Percentiles rank a stretch among this genome's conserved stretches.
Evolutionary conservation across 805 yeast species (phyloP).

Genomic region (Yamadazyma akitaensis): DNA sequence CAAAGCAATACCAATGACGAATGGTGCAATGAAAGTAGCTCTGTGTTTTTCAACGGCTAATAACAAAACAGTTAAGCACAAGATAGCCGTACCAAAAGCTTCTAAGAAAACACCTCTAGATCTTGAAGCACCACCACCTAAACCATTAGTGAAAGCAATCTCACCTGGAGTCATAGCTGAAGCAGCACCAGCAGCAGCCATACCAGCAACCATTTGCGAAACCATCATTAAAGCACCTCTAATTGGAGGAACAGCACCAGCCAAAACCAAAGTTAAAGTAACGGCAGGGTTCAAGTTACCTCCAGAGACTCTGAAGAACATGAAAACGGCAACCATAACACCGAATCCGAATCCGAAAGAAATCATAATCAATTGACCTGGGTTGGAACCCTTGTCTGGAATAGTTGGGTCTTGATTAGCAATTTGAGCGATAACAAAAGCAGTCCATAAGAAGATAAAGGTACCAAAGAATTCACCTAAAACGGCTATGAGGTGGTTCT

Average conservation of each 20-base stretch:
- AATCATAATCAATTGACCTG: conserved; percentile 72
- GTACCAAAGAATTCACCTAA: conserved; percentile 86
- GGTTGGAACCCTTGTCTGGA: conserved; percentile 47
- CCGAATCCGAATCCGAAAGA: conserved; percentile 85
- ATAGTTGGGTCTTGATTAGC: conserved; percentile 59
- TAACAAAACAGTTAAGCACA: conserved; percentile 75
- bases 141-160: conserved; percentile 63
- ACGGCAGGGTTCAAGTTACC: conserved; percentile 92
- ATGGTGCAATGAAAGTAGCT: conserved; percentile 76
- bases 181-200: conserved; percentile 91
- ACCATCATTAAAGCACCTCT: conserved; percentile 65
- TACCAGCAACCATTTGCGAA: conserved; percentile 77
- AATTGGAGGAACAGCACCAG: conserved; percentile 69
- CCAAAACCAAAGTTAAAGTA: conserved; percentile 66
- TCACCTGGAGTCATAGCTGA: conserved; percentile 81
- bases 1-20: conserved; percentile 77
- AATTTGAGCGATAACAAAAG: conserved; percentile 77
- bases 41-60: conserved; percentile 80
- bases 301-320: conserved; percentile 75
- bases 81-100: conserved; percentile 71
- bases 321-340: conserved; percentile 68
- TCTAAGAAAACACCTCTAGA: conserved; percentile 78
- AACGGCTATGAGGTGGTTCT: conserved; percentile 63
- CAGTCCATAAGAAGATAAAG: conserved; percentile 77
- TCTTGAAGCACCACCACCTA: conserved; percentile 70